Evolutionary conservation across 2,329 filamentous ascomycete genomes (phyloP).

Genomic region (Fusarium ambrosium): DNA sequence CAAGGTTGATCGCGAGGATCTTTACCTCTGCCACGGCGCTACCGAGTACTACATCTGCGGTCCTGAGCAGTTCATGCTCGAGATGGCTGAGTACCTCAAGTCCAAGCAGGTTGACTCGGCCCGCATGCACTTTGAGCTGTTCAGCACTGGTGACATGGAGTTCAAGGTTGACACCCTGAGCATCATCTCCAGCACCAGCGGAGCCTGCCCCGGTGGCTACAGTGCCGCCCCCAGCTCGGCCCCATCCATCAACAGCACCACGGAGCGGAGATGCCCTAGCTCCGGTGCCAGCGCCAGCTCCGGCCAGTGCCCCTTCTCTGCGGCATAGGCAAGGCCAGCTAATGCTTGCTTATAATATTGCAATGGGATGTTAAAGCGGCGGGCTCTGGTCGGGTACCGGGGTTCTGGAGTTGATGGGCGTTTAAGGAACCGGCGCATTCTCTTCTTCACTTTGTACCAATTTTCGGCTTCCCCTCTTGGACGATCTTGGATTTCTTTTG

Average conservation of each 20-base stretch:
- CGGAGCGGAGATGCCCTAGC: conserved; percentile 34
- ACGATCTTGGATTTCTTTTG: conserved; percentile 8
- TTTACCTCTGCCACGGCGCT: conserved; percentile 60
- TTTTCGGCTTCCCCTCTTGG: conserved; percentile 15
- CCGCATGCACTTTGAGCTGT: conserved; percentile 62
- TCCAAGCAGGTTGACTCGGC: conserved; percentile 54
- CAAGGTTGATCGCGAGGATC: conserved; percentile 58
- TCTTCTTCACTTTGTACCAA: conserved; percentile 6
- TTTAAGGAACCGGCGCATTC: conserved; percentile 25
- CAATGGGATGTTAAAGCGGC: neutral
- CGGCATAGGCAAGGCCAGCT: neutral
- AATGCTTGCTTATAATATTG: neutral
- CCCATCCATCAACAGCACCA: conserved; percentile 27
- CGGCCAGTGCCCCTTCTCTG: conserved; percentile 33
- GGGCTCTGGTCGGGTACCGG: conserved; percentile 14
- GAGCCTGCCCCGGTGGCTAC: conserved; percentile 14
- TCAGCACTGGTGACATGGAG: conserved; percentile 61
- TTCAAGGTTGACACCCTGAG: conserved; percentile 51
- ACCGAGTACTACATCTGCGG: conserved; percentile 69
- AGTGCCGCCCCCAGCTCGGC: conserved; percentile 25
- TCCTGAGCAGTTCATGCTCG: conserved; percentile 67
- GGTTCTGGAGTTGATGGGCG: conserved; percentile 29
- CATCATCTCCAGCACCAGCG: conserved; percentile 42
- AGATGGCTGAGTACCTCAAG: conserved; percentile 61
- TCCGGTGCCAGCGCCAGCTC: conserved; percentile 34